Evolutionary conservation across 192 early-diverging fungal species (phyloP).

Genomic region (Chytriomyces sp.): DNA sequence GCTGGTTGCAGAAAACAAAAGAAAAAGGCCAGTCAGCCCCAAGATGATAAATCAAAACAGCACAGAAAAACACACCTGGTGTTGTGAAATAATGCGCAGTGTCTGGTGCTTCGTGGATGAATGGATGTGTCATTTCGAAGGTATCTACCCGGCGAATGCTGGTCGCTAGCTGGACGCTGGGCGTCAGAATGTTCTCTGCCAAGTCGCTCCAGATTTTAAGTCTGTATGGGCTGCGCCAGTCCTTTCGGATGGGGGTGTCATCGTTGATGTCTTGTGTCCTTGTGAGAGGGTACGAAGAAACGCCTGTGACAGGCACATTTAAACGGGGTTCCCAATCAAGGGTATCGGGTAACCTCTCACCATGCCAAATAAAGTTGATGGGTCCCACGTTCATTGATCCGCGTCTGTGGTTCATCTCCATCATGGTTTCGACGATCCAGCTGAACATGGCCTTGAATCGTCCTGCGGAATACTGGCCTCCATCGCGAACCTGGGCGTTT

Average conservation of each 20-base stretch:
- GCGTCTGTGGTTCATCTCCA: slow-evolving; percentile 15
- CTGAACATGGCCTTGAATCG: slow-evolving; percentile 1
- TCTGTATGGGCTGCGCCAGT: neutral
- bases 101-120: neutral
- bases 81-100: slow-evolving; percentile 12
- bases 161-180: too few species aligned
- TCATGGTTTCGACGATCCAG: slow-evolving; percentile 2
- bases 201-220: neutral
- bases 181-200: neutral
- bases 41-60: neutral
- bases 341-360: too few species aligned
- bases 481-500: slow-evolving; percentile 1
- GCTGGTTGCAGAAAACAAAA: neutral
- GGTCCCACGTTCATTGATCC: slow-evolving; percentile 6
- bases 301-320: too few species aligned
- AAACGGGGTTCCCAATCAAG: neutral
- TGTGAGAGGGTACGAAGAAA: neutral
- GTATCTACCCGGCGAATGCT: neutral
- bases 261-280: neutral
- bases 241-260: neutral
- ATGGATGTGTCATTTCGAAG: neutral
- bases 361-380: slow-evolving; percentile 2
- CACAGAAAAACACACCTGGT: neutral
- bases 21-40: neutral
- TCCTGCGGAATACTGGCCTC: slow-evolving; percentile 7